phyloP scores from a whole-genome alignment of 192 early-diverging fungal genomes.

The Gaertneriomyces sp. region DNA sequence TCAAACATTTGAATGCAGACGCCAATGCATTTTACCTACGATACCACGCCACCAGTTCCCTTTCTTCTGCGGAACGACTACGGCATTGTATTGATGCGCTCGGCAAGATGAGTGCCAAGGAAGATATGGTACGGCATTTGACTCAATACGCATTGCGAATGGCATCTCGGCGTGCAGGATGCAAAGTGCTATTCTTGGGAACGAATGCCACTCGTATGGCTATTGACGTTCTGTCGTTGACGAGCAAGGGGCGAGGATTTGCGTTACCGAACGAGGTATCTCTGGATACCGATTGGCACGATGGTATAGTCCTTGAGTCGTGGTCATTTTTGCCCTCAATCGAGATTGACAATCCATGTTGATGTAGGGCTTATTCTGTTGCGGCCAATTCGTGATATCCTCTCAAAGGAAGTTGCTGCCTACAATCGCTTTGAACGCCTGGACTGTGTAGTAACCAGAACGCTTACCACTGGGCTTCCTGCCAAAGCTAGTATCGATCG shows the following conservation, averaged over 20 bases:
- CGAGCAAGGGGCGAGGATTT: constrained; percentile 84
- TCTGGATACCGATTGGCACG: constrained; percentile 51
- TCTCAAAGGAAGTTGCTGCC: constrained; percentile 72
- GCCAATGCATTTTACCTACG: not conserved
- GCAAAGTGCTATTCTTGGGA: constrained; percentile 65
- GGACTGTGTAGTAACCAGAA: constrained; percentile 38
- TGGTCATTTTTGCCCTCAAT: constrained; percentile 13
- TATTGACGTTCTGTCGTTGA: constrained; percentile 68
- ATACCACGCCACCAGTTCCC: not conserved
- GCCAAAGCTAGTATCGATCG: constrained; percentile 54
- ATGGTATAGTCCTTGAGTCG: constrained; percentile 20
- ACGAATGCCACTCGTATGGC: constrained; percentile 79
- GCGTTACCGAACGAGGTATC: constrained; percentile 73
- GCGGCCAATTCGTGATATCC: constrained; percentile 79
- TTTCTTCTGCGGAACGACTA: constrained; percentile 40
- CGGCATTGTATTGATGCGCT: constrained; percentile 50
- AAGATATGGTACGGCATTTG: constrained; percentile 65
- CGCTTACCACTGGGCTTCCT: constrained; percentile 54
- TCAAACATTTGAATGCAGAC: not conserved
- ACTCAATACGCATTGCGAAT: constrained; percentile 55
- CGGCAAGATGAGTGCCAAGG: constrained; percentile 62
- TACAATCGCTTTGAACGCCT: constrained; percentile 57
- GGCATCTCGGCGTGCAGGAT: constrained; percentile 51
- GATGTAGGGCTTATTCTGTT: constrained; percentile 49
- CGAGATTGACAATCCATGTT: constrained; percentile 2